A percentile compares a stretch with the other conserved stretches of the same genome.
These are phyloP conservation scores for Debaryomycetaceae sp. DNA, from an alignment of 1,139 yeast genomes.

Conservation along the genomic window DNA sequence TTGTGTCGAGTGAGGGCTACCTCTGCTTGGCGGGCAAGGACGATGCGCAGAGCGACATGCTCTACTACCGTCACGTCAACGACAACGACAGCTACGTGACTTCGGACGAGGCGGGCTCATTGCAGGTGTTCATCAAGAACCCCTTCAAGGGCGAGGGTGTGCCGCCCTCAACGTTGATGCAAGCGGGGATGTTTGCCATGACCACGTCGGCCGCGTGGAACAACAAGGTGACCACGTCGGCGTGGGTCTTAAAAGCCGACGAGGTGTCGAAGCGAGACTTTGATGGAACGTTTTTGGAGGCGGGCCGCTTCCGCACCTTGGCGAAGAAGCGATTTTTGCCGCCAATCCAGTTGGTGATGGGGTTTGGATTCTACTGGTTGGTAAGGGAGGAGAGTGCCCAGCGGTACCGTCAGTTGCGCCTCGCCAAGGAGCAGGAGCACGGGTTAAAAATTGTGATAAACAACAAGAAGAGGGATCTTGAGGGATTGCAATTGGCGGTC, in stretches of 20 bases:
- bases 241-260: conserved; percentile 74
- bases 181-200: conserved; percentile 82
- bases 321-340: conserved; percentile 64
- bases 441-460: conserved; percentile 41
- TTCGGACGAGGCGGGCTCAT: conserved; percentile 71
- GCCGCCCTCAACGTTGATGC: conserved; percentile 84
- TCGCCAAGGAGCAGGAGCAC: conserved; percentile 39
- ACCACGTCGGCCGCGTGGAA: conserved; percentile 92
- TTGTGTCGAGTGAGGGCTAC: conserved; percentile 83
- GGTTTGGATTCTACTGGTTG: conserved; percentile 77
- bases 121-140: conserved; percentile 76
- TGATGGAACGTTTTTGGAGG: conserved; percentile 58
- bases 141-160: conserved; percentile 56
- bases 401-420: conserved; percentile 35
- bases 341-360: conserved; percentile 84
- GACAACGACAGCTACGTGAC: conserved; percentile 70
- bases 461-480: conserved; percentile 31
- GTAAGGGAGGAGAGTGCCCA: conserved; percentile 52
- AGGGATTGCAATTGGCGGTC: conserved; percentile 13
- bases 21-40: conserved; percentile 86
- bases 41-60: conserved; percentile 74
- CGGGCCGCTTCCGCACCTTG: conserved; percentile 58
- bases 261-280: conserved; percentile 66
- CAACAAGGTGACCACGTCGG: conserved; percentile 69
- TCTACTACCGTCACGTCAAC: conserved; percentile 72